A percentile compares a stretch with the other conserved stretches of the same genome.
Conservation (phyloP, 2,329 filamentous ascomycete species). For the Penicillium janthinellum region DNA sequence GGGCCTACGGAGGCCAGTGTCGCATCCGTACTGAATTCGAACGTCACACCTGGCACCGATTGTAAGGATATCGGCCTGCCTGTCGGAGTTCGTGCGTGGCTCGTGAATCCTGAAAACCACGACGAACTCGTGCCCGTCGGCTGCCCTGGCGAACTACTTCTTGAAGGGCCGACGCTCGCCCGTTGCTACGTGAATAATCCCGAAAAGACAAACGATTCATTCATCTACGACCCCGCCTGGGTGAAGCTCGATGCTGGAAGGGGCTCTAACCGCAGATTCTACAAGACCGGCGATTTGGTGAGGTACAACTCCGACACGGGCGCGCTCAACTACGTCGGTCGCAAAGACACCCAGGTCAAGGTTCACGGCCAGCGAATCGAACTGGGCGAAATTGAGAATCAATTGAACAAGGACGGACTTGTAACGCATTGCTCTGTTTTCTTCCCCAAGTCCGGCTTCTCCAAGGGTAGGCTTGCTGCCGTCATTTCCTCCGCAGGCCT, state of each 20-base stretch:
- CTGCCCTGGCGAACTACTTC: slow-evolving; percentile 40
- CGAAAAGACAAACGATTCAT: slow-evolving; percentile 59
- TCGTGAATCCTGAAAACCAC: slow-evolving; percentile 45
- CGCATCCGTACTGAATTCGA: slow-evolving; percentile 36
- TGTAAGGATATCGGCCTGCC: slow-evolving; percentile 41
- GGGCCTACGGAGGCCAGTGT: slow-evolving; percentile 49
- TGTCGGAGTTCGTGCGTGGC: slow-evolving; percentile 40
- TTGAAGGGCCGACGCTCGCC: slow-evolving; percentile 59
- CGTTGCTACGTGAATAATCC: slow-evolving; percentile 63
- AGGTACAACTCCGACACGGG: slow-evolving; percentile 41
- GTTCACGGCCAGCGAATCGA: slow-evolving; percentile 67
- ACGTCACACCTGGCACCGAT: slow-evolving; percentile 34
- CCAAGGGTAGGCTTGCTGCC: slow-evolving; percentile 35
- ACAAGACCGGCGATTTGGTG: slow-evolving; percentile 46
- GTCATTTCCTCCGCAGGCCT: slow-evolving; percentile 35
- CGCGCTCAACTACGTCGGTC: slow-evolving; percentile 52
- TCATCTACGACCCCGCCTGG: slow-evolving; percentile 60
- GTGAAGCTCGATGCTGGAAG: slow-evolving; percentile 41
- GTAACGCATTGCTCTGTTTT: slow-evolving; percentile 41
- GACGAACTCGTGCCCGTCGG: slow-evolving; percentile 46
- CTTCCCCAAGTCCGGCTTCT: slow-evolving; percentile 40
- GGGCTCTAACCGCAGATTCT: slow-evolving; percentile 34
- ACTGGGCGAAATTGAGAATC: slow-evolving; percentile 55
- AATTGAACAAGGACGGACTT: slow-evolving; percentile 31
- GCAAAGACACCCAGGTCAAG: slow-evolving; percentile 70